phyloP scores from a whole-genome alignment of 352 stramenopile species.

The Paralagenidium karlingii region DNA sequence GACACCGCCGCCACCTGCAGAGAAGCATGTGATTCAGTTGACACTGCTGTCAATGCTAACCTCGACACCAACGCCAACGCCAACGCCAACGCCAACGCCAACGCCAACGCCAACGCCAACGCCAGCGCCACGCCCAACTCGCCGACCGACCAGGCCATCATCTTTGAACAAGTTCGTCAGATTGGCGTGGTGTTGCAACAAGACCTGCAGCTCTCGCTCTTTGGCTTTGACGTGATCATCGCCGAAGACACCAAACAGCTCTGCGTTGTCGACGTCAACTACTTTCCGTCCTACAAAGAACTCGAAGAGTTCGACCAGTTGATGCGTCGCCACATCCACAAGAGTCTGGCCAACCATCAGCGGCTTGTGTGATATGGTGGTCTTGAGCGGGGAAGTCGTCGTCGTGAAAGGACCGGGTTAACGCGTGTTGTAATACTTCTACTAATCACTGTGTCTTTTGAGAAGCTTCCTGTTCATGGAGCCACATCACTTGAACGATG shows the following conservation, averaged over 20 bases:
- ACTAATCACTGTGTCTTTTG: too few species aligned
- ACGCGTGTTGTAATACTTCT: too few species aligned
- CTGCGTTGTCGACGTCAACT: slow-evolving; percentile 81
- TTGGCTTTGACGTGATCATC: slow-evolving; percentile 80
- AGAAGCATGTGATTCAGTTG: neutral
- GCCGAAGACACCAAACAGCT: slow-evolving; percentile 35
- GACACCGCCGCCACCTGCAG: neutral
- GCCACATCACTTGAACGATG: too few species aligned
- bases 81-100: neutral
- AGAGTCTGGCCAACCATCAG: too few species aligned
- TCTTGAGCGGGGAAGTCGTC: too few species aligned
- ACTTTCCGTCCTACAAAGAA: slow-evolving; percentile 81
- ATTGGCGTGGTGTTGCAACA: slow-evolving; percentile 58
- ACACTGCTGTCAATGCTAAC: neutral
- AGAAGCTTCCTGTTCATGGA: too few species aligned
- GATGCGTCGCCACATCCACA: slow-evolving; percentile 43
- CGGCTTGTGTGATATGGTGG: too few species aligned
- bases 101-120: neutral
- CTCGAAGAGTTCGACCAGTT: slow-evolving; percentile 44
- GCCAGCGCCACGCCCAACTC: neutral
- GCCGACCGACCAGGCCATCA: slow-evolving; percentile 37
- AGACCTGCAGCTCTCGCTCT: slow-evolving; percentile 51
- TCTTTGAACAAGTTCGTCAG: slow-evolving; percentile 34
- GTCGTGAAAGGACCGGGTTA: too few species aligned
- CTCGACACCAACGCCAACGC: neutral